Percentiles rank a stretch among this genome's conserved stretches.
Conservation (phyloP, 495 filamentous ascomycete genomes). For the Neurospora sp. region DNA sequence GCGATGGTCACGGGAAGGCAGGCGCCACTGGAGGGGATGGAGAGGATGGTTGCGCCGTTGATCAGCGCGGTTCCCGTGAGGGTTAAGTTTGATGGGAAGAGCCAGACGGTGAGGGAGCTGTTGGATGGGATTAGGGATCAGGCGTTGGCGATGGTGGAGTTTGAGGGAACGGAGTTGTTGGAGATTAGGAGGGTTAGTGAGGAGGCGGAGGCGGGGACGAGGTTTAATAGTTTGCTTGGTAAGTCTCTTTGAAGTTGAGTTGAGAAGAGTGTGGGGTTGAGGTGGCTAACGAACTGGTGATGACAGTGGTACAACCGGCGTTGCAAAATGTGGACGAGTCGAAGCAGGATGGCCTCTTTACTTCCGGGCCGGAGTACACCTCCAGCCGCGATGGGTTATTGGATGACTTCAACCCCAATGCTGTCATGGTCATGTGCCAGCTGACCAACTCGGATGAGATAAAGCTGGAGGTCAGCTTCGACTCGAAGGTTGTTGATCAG, state of each 20-base stretch:
- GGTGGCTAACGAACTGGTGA: neutral
- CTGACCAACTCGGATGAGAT: neutral
- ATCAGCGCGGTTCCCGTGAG: conserved; percentile 51
- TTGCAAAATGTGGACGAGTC: neutral
- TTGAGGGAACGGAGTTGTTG: neutral
- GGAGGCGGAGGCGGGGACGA: neutral
- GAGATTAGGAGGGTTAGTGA: neutral
- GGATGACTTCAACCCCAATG: neutral
- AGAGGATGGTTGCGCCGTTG: conserved; percentile 40
- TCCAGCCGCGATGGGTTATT: neutral
- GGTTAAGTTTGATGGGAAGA: conserved; percentile 2
- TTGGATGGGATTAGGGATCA: neutral
- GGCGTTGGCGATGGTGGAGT: neutral
- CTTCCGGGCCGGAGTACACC: neutral
- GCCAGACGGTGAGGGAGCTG: neutral
- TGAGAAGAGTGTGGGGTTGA: no score
- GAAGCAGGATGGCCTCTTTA: neutral
- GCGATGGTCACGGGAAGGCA: conserved; percentile 35
- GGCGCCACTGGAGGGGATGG: conserved; percentile 34
- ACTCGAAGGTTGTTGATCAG: neutral
- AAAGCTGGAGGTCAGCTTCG: conserved; percentile 7
- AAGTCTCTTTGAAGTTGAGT: neutral
- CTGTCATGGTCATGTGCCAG: neutral
- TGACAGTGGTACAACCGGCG: neutral
- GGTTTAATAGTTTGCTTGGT: neutral